These are phyloP conservation scores for Tricholoma terreum DNA, from an alignment of 768 basidiomycete species.

Conservation along the genomic window DNA sequence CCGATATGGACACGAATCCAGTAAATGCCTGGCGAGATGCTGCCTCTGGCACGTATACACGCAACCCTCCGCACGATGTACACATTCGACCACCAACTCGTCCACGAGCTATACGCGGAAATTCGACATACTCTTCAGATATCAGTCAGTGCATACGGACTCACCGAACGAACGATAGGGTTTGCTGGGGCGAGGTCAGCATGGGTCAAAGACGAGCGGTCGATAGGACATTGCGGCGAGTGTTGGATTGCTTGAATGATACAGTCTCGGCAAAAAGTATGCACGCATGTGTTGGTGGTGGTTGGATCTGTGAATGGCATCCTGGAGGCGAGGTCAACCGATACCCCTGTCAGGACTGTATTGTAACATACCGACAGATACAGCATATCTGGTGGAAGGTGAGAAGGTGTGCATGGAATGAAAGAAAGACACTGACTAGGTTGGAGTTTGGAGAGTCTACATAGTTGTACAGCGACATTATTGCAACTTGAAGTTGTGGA, in stretches of 20 bases:
- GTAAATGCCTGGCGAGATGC: conserved; percentile 58
- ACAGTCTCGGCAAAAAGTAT: conserved; percentile 87
- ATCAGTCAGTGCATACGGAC: conserved; percentile 19
- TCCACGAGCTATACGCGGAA: conserved; percentile 65
- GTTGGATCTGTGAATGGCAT: conserved; percentile 75
- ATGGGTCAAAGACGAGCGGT: conserved; percentile 62
- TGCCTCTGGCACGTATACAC: conserved; percentile 63
- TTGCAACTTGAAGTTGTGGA: too few relatives aligned
- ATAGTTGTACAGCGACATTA: conserved; percentile 53
- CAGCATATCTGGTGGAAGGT: conserved; percentile 59
- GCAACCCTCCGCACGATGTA: conserved; percentile 59
- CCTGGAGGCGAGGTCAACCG: conserved; percentile 29
- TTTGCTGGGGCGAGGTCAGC: conserved; percentile 65
- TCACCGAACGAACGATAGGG: conserved; percentile 72
- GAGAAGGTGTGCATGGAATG: background rate
- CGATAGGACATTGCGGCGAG: conserved; percentile 78
- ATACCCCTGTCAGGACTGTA: background rate
- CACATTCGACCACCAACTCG: conserved; percentile 74
- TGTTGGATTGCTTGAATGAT: conserved; percentile 67
- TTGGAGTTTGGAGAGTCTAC: conserved; percentile 63
- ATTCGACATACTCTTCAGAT: background rate
- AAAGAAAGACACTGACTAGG: conserved; percentile 43
- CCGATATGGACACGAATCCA: conserved; percentile 56
- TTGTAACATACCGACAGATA: conserved; percentile 58
- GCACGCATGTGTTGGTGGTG: conserved; percentile 71